Base-by-base conservation (phyloP, 306 rosid species). In the Citrullus colocynthis region DNA sequence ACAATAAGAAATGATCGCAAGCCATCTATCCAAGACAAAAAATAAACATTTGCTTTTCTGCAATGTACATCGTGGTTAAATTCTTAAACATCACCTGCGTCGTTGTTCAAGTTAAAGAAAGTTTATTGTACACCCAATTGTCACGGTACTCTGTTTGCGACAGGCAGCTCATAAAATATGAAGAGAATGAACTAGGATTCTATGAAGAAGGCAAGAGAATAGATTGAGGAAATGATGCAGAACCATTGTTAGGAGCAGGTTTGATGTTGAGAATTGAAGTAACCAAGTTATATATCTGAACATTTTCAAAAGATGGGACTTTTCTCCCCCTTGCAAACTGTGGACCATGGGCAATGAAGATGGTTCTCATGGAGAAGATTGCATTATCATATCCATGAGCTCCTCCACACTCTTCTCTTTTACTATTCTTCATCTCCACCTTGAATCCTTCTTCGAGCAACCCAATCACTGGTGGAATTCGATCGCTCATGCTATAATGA, bases 321-420 rank as follows among this genome's bases (percentile, higher is more conserved):
- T 96, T 96, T 81, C 85, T 81, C 76, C 99, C 98, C 51, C 89
- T 85, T 7, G 89, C 92, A 87, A 96, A 96, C 78, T 66, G 92
- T 82, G 99, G 99, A 83, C 99, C 99, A 42, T 96, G 99, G 32
- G 90, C 99, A 52, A 96, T 78, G 79, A 96, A 96, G 62, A 96
- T 96, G 39, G 84, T 82, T 84, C 99, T 92, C 99, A 96, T 96
- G 77, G 99, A 96, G 83, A 96, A 96, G 20, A 96, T 16, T 6
- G 89, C 86, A 83, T 96, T 96, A 79, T 96, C 99, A 78, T 96
- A 96, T 52, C 99, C 99, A 67, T 96, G 99, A 0, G 98, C 85
- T 17, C 99, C 99, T 1, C 99, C 99, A 51, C 99, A 96, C 78
- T 96, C 99, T 62, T 81, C 82, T 78, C 73, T 80, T 48, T 80